phyloP scores from a whole-genome alignment of 176 grass and related monocot species.

The Cenchrus purpureus region DNA sequence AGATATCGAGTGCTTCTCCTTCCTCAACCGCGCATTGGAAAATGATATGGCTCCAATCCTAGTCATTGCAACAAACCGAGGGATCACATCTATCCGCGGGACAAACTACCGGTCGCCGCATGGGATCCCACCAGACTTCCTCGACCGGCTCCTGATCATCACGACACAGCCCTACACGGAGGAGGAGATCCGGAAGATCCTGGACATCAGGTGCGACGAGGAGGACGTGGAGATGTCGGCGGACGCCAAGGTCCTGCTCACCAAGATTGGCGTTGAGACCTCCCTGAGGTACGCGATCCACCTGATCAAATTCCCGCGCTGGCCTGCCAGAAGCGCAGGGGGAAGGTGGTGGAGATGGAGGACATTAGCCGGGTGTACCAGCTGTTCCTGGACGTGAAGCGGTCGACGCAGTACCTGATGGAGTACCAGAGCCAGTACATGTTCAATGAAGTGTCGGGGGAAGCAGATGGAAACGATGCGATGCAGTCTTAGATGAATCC shows the following conservation, averaged over 20 bases:
- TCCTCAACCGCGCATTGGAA: slow-evolving; percentile 85
- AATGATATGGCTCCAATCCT: slow-evolving; percentile 96
- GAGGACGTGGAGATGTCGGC: slow-evolving; percentile 90
- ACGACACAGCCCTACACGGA: slow-evolving; percentile 70
- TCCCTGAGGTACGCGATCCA: slow-evolving; percentile 87
- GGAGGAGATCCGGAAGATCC: slow-evolving; percentile 75
- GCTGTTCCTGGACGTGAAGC: slow-evolving; percentile 93
- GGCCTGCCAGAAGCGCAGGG: slow-evolving; percentile 84
- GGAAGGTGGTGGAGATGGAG: slow-evolving; percentile 87
- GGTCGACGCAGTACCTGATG: slow-evolving; percentile 86
- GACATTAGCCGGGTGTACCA: slow-evolving; percentile 89
- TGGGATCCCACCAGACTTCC: slow-evolving; percentile 88
- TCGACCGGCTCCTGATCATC: slow-evolving; percentile 78
- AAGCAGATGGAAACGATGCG: slow-evolving; percentile 56
- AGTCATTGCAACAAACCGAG: slow-evolving; percentile 85
- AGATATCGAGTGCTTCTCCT: slow-evolving; percentile 94
- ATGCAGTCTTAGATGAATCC: slow-evolving; percentile 52
- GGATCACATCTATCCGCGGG: slow-evolving; percentile 84
- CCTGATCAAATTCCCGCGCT: slow-evolving; percentile 80
- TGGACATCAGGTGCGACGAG: slow-evolving; percentile 80
- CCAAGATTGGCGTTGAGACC: slow-evolving; percentile 89
- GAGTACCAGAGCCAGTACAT: slow-evolving; percentile 93
- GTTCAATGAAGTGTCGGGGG: slow-evolving; percentile 77
- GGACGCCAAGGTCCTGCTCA: slow-evolving; percentile 82
- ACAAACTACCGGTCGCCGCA: slow-evolving; percentile 87